Conservation (phyloP, 2,329 filamentous ascomycete genomes). For the Anthostomella pinea region DNA sequence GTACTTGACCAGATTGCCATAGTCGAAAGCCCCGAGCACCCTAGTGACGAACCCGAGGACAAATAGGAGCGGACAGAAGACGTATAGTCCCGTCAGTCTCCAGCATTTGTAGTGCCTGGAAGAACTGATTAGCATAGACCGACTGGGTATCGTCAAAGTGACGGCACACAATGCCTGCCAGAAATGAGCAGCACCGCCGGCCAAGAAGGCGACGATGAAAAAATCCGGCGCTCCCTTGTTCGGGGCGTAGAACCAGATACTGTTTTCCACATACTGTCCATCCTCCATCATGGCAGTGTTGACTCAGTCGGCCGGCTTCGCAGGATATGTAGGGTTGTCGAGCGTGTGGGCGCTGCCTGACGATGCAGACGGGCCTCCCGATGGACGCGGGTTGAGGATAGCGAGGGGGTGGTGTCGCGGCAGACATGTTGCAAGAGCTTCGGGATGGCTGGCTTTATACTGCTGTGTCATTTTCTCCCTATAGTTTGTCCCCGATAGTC, state of each 20-base stretch:
- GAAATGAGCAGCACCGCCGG: slow-evolving; percentile 37
- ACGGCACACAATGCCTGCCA: slow-evolving; percentile 50
- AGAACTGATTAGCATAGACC: neutral
- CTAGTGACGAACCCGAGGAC: slow-evolving; percentile 51
- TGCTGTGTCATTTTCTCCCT: no score
- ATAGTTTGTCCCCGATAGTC: no score
- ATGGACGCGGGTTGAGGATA: no score
- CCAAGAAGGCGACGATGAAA: slow-evolving; percentile 41
- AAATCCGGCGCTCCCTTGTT: slow-evolving; percentile 48
- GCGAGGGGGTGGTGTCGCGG: no score
- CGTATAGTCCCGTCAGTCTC: slow-evolving; percentile 52
- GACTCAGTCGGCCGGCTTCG: neutral
- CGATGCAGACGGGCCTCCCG: no score
- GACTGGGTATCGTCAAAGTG: no score
- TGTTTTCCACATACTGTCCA: slow-evolving; percentile 38
- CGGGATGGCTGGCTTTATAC: no score
- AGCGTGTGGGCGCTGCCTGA: no score
- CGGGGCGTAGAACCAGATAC: slow-evolving; percentile 45
- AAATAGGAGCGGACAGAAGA: slow-evolving; percentile 54
- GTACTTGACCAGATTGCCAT: slow-evolving; percentile 39
- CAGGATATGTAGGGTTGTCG: neutral
- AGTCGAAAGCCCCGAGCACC: slow-evolving; percentile 46
- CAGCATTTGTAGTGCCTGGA: slow-evolving; percentile 55
- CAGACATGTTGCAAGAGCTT: no score
- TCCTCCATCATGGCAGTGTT: slow-evolving; percentile 29